These are phyloP conservation scores for Suzukiozyma palmioleophila DNA, from an alignment of 1,139 yeast species.

Conservation along the genomic window DNA sequence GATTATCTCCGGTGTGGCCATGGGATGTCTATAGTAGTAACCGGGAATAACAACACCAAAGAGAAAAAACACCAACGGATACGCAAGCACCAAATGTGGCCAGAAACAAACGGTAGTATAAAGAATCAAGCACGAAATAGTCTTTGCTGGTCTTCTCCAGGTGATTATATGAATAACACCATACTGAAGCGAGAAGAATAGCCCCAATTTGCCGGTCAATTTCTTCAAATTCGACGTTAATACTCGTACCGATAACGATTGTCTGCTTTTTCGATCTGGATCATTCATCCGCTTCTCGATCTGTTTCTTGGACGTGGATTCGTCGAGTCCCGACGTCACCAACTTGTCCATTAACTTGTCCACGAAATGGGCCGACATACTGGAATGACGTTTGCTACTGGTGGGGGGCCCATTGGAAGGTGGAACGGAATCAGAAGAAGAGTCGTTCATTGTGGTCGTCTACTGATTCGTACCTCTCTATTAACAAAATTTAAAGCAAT, in stretches of 20 bases:
- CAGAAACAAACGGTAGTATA: slow-evolving; percentile 61
- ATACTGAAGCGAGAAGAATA: slow-evolving; percentile 52
- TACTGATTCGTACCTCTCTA: too few relatives aligned
- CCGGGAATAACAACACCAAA: slow-evolving; percentile 68
- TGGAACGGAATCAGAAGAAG: too few relatives aligned
- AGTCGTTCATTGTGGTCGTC: too few relatives aligned
- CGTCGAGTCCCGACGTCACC: slow-evolving; percentile 39
- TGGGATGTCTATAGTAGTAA: slow-evolving; percentile 67
- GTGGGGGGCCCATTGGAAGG: too few relatives aligned
- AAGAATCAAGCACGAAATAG: slow-evolving; percentile 46
- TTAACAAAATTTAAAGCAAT: too few relatives aligned
- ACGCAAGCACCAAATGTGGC: slow-evolving; percentile 63
- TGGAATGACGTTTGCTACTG: not conserved
- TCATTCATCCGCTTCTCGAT: slow-evolving; percentile 42
- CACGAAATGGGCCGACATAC: slow-evolving; percentile 39
- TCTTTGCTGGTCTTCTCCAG: slow-evolving; percentile 61
- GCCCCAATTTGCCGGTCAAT: slow-evolving; percentile 50
- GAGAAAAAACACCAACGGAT: slow-evolving; percentile 58
- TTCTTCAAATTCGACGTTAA: slow-evolving; percentile 48
- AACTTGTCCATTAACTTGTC: slow-evolving; percentile 55
- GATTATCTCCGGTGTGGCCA: slow-evolving; percentile 39
- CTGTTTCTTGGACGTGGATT: slow-evolving; percentile 42
- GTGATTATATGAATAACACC: slow-evolving; percentile 50
- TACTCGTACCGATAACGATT: slow-evolving; percentile 47
- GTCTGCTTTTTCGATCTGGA: slow-evolving; percentile 40